phyloP scores from a whole-genome alignment of 2,329 filamentous ascomycete species.

The Aureobasidium lini region DNA sequence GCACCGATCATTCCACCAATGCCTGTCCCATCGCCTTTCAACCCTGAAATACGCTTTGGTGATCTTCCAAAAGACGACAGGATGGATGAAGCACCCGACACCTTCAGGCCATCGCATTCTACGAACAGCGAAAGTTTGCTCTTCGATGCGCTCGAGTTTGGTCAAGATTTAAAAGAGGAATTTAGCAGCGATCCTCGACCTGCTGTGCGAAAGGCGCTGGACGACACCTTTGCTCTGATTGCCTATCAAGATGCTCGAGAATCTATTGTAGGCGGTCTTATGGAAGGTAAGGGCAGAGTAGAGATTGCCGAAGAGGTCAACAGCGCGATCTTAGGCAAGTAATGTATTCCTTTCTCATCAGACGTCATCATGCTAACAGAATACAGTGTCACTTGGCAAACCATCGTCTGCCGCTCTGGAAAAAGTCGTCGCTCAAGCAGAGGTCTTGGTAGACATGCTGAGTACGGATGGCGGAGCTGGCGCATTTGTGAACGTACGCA shows the following conservation, averaged over 20 bases:
- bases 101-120: not conserved
- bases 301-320: slow-evolving; percentile 89
- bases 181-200: slow-evolving; percentile 64
- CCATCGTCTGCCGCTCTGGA: slow-evolving; percentile 81
- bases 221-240: slow-evolving; percentile 80
- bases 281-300: slow-evolving; percentile 67
- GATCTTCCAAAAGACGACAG: slow-evolving; percentile 17
- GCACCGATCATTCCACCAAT: slow-evolving; percentile 10
- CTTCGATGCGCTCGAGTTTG: slow-evolving; percentile 67
- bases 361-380: slow-evolving; percentile 22
- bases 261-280: slow-evolving; percentile 67
- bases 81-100: slow-evolving; percentile 29
- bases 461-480: slow-evolving; percentile 62
- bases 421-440: slow-evolving; percentile 76
- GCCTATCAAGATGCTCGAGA: slow-evolving; percentile 77
- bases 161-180: slow-evolving; percentile 67
- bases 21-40: slow-evolving; percentile 4
- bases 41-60: not conserved
- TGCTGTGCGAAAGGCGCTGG: slow-evolving; percentile 65
- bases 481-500: slow-evolving; percentile 67
- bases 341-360: not conserved
- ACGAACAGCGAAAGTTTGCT: slow-evolving; percentile 47
- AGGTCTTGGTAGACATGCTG: slow-evolving; percentile 75
- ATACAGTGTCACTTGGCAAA: slow-evolving; percentile 76
- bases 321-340: slow-evolving; percentile 79